Evolutionary conservation across 768 basidiomycete genomes (phyloP).

Genomic region (Tricholoma flavovirens): DNA sequence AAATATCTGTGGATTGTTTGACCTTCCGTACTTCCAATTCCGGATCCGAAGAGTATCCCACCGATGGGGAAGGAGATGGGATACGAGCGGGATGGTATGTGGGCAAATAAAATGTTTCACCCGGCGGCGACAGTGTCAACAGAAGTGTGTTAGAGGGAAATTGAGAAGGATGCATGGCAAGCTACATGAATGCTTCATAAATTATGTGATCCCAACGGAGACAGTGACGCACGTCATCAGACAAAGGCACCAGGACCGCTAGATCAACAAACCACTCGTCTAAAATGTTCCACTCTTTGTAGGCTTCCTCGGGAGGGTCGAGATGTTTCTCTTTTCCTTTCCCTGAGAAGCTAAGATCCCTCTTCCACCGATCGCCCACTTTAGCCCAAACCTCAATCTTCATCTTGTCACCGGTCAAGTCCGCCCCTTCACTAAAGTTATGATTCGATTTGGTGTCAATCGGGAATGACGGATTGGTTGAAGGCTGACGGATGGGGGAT

Average conservation of each 20-base stretch:
- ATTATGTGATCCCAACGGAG: constrained; percentile 2
- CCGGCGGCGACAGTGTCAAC: constrained; percentile 56
- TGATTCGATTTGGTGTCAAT: constrained; percentile 45
- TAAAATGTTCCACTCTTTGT: constrained; percentile 53
- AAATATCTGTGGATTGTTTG: constrained; percentile 21
- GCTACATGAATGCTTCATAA: constrained; percentile 19
- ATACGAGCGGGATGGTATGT: constrained; percentile 24
- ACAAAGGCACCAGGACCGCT: constrained; percentile 48
- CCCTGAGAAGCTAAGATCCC: constrained; percentile 26
- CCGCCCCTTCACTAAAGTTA: constrained; percentile 51
- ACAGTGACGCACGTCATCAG: constrained; percentile 50
- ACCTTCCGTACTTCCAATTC: constrained; percentile 47
- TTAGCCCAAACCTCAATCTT: constrained; percentile 59
- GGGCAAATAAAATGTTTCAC: constrained; percentile 56
- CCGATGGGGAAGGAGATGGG: constrained; percentile 50
- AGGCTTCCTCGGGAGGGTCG: constrained; percentile 11
- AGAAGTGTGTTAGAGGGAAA: constrained; percentile 74
- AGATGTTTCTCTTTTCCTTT: constrained; percentile 38
- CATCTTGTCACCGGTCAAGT: constrained; percentile 47
- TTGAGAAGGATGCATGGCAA: constrained; percentile 26
- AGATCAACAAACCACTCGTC: constrained; percentile 66
- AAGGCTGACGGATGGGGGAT: constrained; percentile 74
- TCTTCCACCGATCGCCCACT: constrained; percentile 21
- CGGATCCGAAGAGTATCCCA: constrained; percentile 68
- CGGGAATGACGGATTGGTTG: constrained; percentile 74